Conservation (phyloP, 352 stramenopile genomes). For the Peronospora belbahrii region DNA sequence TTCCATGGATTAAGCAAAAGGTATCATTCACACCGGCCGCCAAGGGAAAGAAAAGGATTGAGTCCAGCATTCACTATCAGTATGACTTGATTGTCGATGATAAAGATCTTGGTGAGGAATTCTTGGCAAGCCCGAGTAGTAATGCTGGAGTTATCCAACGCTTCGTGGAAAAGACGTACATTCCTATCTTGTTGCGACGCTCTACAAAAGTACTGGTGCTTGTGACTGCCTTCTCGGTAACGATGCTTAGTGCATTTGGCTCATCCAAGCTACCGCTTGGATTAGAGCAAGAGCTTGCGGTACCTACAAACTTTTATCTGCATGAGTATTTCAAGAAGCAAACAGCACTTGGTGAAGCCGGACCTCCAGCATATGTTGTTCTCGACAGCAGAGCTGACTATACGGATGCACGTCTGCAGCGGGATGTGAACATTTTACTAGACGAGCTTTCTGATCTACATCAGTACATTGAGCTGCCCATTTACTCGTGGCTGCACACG, state of each 20-base stretch:
- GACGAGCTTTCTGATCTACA: conserved; percentile 64
- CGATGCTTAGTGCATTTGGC: conserved; percentile 48
- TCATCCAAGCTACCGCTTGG: conserved; percentile 66
- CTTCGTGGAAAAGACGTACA: conserved; percentile 62
- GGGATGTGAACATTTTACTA: conserved; percentile 55
- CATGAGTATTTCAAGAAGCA: conserved; percentile 86
- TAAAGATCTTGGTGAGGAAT: too few species aligned
- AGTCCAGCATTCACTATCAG: conserved; percentile 19
- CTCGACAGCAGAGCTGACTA: conserved; percentile 56
- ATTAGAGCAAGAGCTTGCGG: conserved; percentile 82
- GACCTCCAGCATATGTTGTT: conserved; percentile 83
- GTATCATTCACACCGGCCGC: conserved; percentile 19
- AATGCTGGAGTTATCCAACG: conserved; percentile 35
- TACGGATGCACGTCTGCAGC: conserved; percentile 45
- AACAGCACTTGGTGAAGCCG: conserved; percentile 75
- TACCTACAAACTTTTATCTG: conserved; percentile 84
- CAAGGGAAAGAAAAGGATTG: conserved; percentile 10
- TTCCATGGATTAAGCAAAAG: conserved; percentile 54
- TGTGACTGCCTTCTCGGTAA: conserved; percentile 21
- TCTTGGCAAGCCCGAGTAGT: conserved; percentile 1
- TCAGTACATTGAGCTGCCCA: conserved; percentile 72
- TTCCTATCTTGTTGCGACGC: conserved; percentile 47
- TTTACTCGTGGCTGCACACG: conserved; percentile 85
- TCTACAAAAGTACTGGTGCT: conserved; percentile 61
- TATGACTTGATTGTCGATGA: conserved; percentile 27